Base-by-base conservation (phyloP, 352 stramenopile genomes). In the Globisporangium splendens region DNA sequence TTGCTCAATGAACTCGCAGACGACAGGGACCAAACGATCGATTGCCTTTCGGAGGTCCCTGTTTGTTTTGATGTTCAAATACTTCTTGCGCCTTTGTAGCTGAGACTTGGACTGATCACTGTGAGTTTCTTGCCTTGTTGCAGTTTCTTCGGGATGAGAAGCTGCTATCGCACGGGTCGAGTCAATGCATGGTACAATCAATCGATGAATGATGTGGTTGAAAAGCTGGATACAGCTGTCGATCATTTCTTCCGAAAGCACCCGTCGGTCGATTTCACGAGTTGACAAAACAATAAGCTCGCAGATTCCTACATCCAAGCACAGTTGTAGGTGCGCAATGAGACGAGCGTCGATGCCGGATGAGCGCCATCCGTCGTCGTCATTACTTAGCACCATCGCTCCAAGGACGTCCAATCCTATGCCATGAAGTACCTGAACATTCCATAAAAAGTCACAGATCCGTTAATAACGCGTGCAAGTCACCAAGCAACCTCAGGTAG, bases 191-290 rank as follows among this genome's bases (percentile, higher is more conserved):
- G 83, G 83, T 31, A 92, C 65, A 17, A 94, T 59, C 24, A 92
- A 28, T 24, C 65, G 67, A 12, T 85, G 75, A 46, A 90, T 66
- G 0, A 76, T 54, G 33, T 88, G 75, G 49, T 77, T 77, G 15
- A 94, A 62, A 13, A 93, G 58, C 56, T 83, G 66, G 28, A 89
- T 74, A 53, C 82, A 96, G 46, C 88, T 86, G 35, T 95, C 79
- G 55, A 96, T 92, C 13, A 24, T 77, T n/a, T 94, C 87, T 60
- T 96, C 87, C 0, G 85, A 91, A 0, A 96, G 64, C 52, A 89
- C 55, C 35, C 83, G 64, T 13, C 83, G 70, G 20, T 96, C 83
- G 56, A 93, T 83, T 10, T 82, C 66, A 5, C 66, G 66, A 12
- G 83, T 82, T 10, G 81, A 77, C 65, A 93, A 89, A 41, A 96